phyloP scores from a whole-genome alignment of 371 early-diverging fungal genomes.

The Mortierella sp. region DNA sequence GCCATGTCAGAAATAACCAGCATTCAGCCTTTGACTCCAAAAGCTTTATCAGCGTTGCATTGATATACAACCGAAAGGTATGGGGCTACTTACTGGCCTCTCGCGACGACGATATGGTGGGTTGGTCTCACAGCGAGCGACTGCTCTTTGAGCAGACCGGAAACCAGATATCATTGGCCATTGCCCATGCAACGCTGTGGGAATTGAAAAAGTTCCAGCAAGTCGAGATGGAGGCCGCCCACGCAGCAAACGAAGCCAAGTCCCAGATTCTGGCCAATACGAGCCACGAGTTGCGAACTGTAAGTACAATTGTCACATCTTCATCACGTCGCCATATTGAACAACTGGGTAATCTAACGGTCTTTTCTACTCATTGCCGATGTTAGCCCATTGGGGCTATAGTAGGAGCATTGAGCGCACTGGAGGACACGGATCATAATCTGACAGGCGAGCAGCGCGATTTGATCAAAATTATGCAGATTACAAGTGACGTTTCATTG shows the following conservation, averaged over 20 bases:
- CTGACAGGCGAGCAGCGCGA: slow-evolving; percentile 56
- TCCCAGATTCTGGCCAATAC: slow-evolving; percentile 57
- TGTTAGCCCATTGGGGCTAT: slow-evolving; percentile 51
- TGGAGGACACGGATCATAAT: slow-evolving; percentile 51
- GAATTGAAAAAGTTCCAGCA: slow-evolving; percentile 53
- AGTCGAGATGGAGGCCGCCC: slow-evolving; percentile 56
- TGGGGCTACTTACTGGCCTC: slow-evolving; percentile 48
- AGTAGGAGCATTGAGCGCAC: slow-evolving; percentile 51
- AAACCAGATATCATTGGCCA: slow-evolving; percentile 55
- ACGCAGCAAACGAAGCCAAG: slow-evolving; percentile 55
- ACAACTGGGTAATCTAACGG: not conserved
- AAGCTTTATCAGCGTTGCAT: slow-evolving; percentile 41
- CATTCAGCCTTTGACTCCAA: slow-evolving; percentile 35
- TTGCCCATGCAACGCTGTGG: slow-evolving; percentile 51
- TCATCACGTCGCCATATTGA: slow-evolving; percentile 1
- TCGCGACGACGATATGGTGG: slow-evolving; percentile 33
- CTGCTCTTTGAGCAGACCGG: slow-evolving; percentile 54
- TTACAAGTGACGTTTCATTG: slow-evolving; percentile 57
- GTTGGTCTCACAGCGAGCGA: slow-evolving; percentile 51
- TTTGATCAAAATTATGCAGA: slow-evolving; percentile 56
- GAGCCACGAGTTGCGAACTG: slow-evolving; percentile 49
- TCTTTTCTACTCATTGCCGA: not conserved
- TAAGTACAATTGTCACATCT: slow-evolving; percentile 23
- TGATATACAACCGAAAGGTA: slow-evolving; percentile 39
- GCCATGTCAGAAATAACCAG: slow-evolving; percentile 23